phyloP scores from a whole-genome alignment of 306 rosid genomes.

The Corylus americana region DNA sequence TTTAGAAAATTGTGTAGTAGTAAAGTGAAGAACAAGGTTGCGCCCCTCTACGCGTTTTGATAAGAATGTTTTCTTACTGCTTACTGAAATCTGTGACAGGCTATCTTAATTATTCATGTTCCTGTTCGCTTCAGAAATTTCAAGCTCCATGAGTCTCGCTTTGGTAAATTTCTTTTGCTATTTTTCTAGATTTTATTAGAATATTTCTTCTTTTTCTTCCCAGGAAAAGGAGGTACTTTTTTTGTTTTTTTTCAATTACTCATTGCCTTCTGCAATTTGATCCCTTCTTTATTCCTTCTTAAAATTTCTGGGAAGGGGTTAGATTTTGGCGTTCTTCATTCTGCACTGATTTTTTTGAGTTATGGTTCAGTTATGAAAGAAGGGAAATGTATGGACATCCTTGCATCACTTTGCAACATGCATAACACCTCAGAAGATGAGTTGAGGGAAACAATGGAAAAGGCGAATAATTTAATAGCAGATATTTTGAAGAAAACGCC shows the following conservation, averaged over 20 bases:
- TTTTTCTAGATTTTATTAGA: background rate
- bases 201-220: constrained; percentile 17
- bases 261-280: background rate
- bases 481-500: constrained; percentile 81
- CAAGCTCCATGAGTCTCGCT: constrained; percentile 63
- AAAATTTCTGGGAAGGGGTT: background rate
- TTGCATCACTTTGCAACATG: constrained; percentile 81
- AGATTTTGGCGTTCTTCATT: constrained; percentile 11
- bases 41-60: no score
- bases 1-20: background rate
- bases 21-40: background rate
- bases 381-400: constrained; percentile 74
- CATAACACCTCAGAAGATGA: constrained; percentile 85
- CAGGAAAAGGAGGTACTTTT: background rate
- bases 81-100: constrained; percentile 56
- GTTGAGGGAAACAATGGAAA: constrained; percentile 75
- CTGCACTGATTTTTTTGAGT: constrained; percentile 28
- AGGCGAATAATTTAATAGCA: constrained; percentile 70
- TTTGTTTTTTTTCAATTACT: background rate
- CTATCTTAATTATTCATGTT: constrained; percentile 82
- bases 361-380: constrained; percentile 67
- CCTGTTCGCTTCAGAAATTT: constrained; percentile 70
- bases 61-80: constrained; percentile 25
- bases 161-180: constrained; percentile 54
- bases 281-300: constrained; percentile 3